Percentiles rank a stretch among this genome's conserved stretches.
Conservation (phyloP, 352 stramenopile species). For the Pythium rhizo-oryzae region DNA sequence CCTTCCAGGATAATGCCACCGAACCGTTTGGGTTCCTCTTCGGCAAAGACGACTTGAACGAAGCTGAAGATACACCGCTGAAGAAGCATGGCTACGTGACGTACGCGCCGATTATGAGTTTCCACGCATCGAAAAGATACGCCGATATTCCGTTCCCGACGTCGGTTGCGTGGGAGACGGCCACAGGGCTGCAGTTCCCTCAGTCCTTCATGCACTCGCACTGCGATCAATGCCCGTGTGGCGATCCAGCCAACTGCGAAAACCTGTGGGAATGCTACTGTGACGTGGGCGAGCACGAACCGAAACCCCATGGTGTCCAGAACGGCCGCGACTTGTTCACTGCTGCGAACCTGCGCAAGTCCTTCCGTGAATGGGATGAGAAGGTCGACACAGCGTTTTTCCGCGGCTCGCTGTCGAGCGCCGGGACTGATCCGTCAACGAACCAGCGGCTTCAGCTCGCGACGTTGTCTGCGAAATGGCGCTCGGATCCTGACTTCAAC, state of each 20-base stretch:
- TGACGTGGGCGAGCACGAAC: constrained; percentile 48
- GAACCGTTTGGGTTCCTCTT: constrained; percentile 99
- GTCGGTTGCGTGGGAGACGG: constrained; percentile 95
- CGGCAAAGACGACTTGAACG: constrained; percentile 96
- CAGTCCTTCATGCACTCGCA: constrained; percentile 91
- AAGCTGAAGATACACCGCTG: constrained; percentile 93
- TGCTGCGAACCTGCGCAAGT: constrained; percentile 97
- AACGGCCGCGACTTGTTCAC: constrained; percentile 94
- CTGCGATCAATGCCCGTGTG: constrained; percentile 75
- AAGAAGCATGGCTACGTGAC: constrained; percentile 87
- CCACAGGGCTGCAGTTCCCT: constrained; percentile 90
- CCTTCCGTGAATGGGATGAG: constrained; percentile 95
- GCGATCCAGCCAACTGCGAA: constrained; percentile 64
- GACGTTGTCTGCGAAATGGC: constrained; percentile 94
- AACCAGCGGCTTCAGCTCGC: constrained; percentile 97
- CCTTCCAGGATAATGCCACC: constrained; percentile 85
- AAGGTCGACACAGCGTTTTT: constrained; percentile 98
- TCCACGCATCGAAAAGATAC: constrained; percentile 93
- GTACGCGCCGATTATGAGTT: constrained; percentile 98
- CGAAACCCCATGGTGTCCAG: constrained; percentile 75
- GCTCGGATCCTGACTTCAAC: constrained; percentile 86
- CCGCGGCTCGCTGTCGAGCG: constrained; percentile 95
- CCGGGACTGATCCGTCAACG: constrained; percentile 94
- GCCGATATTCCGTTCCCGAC: constrained; percentile 98
- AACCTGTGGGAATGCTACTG: constrained; percentile 86